phyloP scores from a whole-genome alignment of 768 basidiomycete species.

The Lactarius indigo region DNA sequence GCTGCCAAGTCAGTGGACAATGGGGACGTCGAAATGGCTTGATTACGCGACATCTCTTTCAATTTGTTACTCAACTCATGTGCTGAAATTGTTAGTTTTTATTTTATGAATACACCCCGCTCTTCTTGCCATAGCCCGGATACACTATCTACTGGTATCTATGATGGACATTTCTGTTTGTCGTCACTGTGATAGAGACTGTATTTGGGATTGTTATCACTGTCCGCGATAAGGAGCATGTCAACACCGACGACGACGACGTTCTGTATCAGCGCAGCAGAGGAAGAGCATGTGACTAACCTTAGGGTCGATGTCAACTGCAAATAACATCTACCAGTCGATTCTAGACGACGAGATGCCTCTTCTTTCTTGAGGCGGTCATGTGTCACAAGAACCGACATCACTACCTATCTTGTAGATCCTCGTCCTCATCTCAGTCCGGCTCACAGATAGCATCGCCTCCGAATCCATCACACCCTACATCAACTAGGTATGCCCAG shows the following conservation, averaged over 20 bases:
- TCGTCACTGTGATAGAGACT: neutral
- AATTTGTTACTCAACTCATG: neutral
- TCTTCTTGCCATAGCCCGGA: neutral
- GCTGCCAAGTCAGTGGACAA: conserved; percentile 9
- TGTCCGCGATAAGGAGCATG: too few relatives aligned
- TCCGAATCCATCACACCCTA: conserved; percentile 8
- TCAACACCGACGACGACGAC: neutral
- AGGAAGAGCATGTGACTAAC: too few relatives aligned
- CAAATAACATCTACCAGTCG: neutral
- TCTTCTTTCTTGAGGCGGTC: too few relatives aligned
- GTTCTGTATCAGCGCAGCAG: too few relatives aligned
- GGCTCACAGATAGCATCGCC: neutral
- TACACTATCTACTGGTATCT: neutral
- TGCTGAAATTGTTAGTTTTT: neutral
- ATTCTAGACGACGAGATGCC: neutral
- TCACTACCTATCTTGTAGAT: neutral
- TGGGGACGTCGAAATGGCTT: conserved; percentile 19
- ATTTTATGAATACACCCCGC: neutral
- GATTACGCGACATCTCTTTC: neutral
- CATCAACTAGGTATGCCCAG: conserved; percentile 38
- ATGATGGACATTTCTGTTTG: neutral
- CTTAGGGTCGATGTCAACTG: neutral
- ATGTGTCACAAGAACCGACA: neutral
- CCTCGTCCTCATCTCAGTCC: neutral
- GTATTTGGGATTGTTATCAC: neutral